Evolutionary conservation across 345 rosid species (phyloP), one percentile per base, ranked within the genome.

Genomic region (Psidium friedrichsthalianum): DNA sequence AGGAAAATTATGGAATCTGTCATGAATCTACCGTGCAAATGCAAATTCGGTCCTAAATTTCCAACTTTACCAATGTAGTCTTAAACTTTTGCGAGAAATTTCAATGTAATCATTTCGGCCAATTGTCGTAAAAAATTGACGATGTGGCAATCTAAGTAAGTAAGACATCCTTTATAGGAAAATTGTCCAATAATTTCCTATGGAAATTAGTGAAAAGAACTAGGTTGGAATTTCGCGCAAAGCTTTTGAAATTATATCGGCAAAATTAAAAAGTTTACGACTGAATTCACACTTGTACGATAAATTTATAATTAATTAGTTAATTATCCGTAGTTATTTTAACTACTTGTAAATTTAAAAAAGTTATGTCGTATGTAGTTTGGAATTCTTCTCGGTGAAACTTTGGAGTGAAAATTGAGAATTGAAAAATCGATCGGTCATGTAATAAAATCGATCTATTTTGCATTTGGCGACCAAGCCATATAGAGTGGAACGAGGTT

Each of bases 261-360:
- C 13, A 51, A 57, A 57, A 57, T 25, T 25, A 7, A 57, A 51
- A 51, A 11, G 5, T 51, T 51, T 51, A 51, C 11, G 5, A 51
- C 0, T n/a, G 27, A n/a, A 59, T 58, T 58, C 8, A 2, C 13
- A n/a, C 0, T 0, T 3, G 0, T n/a, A 12, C 6, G n/a, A 59
- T 59, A 59, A 59, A 3, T 59, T 59, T 58, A n/a, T 59, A 32
- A 13, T 0, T 0, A 2, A 13, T 59, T 59, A 1, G 32, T 61
- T 5, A 11, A 11, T 51, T 49, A 49, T 2, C 12, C 51, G 2
- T 49, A 49, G 51, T 11, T 49, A 49, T 49, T 49, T 49, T 49
- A 11, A 10, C 51, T 49, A 51, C 52, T 2, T 2, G 3, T 51
- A 51, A 51, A 51, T 51, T 49, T 51, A 11, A 51, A 51, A 51